A percentile compares a stretch with the other conserved stretches of the same genome.
Conservation (phyloP, 805 yeast species). For the Ogataea dorogensis region DNA sequence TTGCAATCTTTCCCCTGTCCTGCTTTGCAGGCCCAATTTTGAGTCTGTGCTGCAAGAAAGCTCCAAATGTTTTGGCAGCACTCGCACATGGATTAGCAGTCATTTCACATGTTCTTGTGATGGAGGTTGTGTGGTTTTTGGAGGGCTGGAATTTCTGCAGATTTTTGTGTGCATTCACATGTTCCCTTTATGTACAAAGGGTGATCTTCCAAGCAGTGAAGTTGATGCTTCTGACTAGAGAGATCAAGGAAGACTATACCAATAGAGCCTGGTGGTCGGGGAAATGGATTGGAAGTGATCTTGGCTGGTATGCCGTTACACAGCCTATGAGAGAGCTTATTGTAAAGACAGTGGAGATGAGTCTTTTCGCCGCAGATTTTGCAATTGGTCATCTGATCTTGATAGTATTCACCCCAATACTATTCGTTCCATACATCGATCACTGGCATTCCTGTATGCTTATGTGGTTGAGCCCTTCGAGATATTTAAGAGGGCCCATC, state of each 20-base stretch:
- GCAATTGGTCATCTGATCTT: slow-evolving; percentile 43
- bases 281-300: slow-evolving; percentile 41
- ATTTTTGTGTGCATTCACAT: slow-evolving; percentile 39
- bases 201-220: slow-evolving; percentile 35
- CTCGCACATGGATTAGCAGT: slow-evolving; percentile 39
- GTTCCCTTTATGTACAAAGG: slow-evolving; percentile 39
- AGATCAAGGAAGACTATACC: slow-evolving; percentile 39
- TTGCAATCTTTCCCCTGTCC: slow-evolving; percentile 37
- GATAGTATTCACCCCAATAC: slow-evolving; percentile 38
- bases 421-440: slow-evolving; percentile 47
- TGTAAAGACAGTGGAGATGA: slow-evolving; percentile 46
- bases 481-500: slow-evolving; percentile 38
- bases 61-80: slow-evolving; percentile 40
- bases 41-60: slow-evolving; percentile 32
- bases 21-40: slow-evolving; percentile 39
- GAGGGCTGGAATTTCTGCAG: slow-evolving; percentile 44
- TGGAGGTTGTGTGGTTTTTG: slow-evolving; percentile 39
- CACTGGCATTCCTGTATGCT: slow-evolving; percentile 48
- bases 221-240: slow-evolving; percentile 39
- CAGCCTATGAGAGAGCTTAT: slow-evolving; percentile 48
- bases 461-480: slow-evolving; percentile 47
- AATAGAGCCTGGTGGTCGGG: slow-evolving; percentile 58
- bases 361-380: slow-evolving; percentile 48
- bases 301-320: slow-evolving; percentile 38
- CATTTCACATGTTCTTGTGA: slow-evolving; percentile 32